Conservation (phyloP, 176 grass and related monocot genomes). For the Raddia distichophylla region DNA sequence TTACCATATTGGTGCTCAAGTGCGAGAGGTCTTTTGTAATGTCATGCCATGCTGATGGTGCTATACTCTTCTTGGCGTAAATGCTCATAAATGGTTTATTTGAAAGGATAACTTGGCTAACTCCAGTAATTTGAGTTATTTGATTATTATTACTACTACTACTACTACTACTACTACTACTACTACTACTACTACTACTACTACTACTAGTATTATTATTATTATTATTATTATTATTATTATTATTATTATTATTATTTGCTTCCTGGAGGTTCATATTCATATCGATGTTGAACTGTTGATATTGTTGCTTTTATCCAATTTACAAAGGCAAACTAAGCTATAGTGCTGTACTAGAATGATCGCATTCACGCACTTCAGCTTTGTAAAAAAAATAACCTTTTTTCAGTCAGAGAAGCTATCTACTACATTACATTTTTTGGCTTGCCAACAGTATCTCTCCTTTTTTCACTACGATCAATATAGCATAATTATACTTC, state of each 20-base stretch:
- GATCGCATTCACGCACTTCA: background rate
- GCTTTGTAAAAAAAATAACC: background rate
- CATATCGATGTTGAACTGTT: background rate
- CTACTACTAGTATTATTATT: no score
- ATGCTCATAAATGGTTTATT: background rate
- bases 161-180: no score
- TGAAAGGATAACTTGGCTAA: background rate
- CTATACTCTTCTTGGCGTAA: background rate
- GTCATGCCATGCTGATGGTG: background rate
- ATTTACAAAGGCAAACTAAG: slow-evolving; percentile 3
- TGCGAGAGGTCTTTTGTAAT: background rate
- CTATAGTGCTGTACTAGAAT: background rate
- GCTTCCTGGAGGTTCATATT: background rate
- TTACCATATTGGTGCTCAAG: slow-evolving; percentile 9
- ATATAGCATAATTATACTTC: background rate
- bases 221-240: background rate
- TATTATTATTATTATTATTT: slow-evolving; percentile 10
- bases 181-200: no score
- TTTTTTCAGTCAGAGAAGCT: background rate
- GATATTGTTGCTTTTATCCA: slow-evolving; percentile 2
- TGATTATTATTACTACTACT: background rate
- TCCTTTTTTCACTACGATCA: background rate
- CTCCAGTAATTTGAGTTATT: background rate
- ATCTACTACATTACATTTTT: background rate
- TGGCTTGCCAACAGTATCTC: background rate